Base-by-base conservation (phyloP, 2,329 filamentous ascomycete species). In the Corniculantispora saksenae region DNA sequence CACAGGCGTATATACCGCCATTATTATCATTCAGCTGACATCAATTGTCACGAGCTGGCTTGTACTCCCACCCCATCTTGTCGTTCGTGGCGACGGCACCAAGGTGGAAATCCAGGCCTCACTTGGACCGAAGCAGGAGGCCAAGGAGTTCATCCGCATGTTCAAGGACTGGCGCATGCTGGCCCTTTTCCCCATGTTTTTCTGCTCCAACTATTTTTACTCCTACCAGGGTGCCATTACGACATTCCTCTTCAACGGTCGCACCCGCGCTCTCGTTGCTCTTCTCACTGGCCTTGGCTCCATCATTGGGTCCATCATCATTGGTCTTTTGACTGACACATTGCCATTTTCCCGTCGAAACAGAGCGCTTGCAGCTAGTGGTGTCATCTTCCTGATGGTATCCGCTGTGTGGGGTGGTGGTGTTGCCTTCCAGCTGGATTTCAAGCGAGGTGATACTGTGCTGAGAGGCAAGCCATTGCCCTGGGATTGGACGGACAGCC, bases 161-260 rank as follows among this genome's bases (percentile, higher is more conserved):
- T 69, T 69, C 65, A 68, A 65, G 55, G 67, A 69, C 59, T 69
- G 68, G 68, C 68, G 51, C 43, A 64, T 58, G 53, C 53, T 58
- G 29, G 61, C 54, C 9, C 45, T 58, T 2, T 53, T 58, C 23
- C 54, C 61, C 54, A 64, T 64, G 61, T 66, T 35, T n/a, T 84
- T 90, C 74, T 85, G 88, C 50, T 90, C 87, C 73, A 93, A 93
- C 76, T 92, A 89, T 88, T 93, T 93, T 78, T 91, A 91, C 77
- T 86, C 86, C 61, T 93, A 93, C 74, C 91, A 93, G 70, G 91
- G 91, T 72, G 84, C 82, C 66, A 83, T 92, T 77, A 92, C 92
- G 72, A 79, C 81, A 27, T 84, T 85, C 55, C 84, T 87, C 68
- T 93, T 92, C 81, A 88, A 89, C 74, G 87, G 87, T 61, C 87